Evolutionary conservation across 1,284 basidiomycete genomes (phyloP).

Genomic region (Sanghuangporus weigelae): DNA sequence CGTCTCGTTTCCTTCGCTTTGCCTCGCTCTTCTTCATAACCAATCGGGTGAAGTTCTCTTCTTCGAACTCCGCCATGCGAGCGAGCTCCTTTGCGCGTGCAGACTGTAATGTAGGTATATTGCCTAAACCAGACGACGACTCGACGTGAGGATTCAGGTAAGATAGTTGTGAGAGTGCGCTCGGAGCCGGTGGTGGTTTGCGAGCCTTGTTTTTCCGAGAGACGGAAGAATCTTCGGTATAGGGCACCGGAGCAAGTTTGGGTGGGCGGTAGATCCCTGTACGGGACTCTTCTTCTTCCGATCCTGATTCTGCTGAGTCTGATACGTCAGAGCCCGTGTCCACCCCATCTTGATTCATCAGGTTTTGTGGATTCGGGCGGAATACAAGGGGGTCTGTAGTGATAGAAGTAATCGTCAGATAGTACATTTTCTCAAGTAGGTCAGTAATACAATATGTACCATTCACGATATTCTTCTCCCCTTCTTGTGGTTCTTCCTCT

Average conservation of each 20-base stretch:
- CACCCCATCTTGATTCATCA: constrained; percentile 41
- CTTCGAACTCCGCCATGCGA: constrained; percentile 88
- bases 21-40: constrained; percentile 90
- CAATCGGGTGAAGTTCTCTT: constrained; percentile 91
- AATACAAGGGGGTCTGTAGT: constrained; percentile 81
- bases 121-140: constrained; percentile 75
- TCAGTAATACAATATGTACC: constrained; percentile 39
- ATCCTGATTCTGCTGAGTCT: constrained; percentile 28
- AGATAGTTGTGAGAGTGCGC: constrained; percentile 65
- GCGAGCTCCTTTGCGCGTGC: constrained; percentile 74
- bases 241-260: constrained; percentile 88
- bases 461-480: constrained; percentile 50
- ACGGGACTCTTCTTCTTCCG: constrained; percentile 25
- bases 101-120: constrained; percentile 51
- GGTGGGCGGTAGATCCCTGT: constrained; percentile 86
- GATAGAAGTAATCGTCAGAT: constrained; percentile 6
- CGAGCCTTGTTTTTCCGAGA: constrained; percentile 39
- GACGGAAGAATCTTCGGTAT: constrained; percentile 55
- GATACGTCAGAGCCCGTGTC: constrained; percentile 27
- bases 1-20: constrained; percentile 75
- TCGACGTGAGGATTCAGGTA: constrained; percentile 67
- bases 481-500: constrained; percentile 48
- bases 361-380: constrained; percentile 78
- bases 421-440: not conserved
- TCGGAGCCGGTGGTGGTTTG: constrained; percentile 55